phyloP scores from a whole-genome alignment of 2,329 filamentous ascomycete species.

The Aspergillus fumigatus region DNA sequence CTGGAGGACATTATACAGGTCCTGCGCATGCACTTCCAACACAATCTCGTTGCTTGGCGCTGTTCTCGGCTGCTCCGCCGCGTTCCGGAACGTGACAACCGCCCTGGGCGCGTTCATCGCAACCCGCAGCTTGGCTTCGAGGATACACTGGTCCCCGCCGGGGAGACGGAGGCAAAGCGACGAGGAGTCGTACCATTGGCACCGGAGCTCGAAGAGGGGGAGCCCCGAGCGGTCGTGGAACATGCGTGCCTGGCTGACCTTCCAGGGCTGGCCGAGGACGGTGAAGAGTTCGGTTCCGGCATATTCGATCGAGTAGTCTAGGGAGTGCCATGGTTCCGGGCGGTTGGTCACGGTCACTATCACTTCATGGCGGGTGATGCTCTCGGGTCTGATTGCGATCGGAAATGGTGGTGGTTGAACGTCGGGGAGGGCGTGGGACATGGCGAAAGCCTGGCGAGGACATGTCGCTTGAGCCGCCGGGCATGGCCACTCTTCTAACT shows the following conservation, averaged over 20 bases:
- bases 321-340: conserved; percentile 15
- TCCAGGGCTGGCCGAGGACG: conserved; percentile 12
- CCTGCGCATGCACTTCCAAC: conserved; percentile 10
- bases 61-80: not conserved
- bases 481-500: not conserved
- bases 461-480: not conserved
- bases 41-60: not conserved
- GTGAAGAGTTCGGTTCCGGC: conserved; percentile 9
- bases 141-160: conserved; percentile 5
- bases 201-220: conserved; percentile 14
- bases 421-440: conserved; percentile 4
- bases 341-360: conserved; percentile 9
- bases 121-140: conserved; percentile 13
- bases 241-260: conserved; percentile 9
- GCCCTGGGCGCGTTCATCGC: conserved; percentile 10
- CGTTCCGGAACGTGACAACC: conserved; percentile 11
- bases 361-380: conserved; percentile 5
- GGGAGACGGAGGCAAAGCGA: conserved; percentile 10
- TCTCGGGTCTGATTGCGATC: conserved; percentile 13
- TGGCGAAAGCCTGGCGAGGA: not conserved
- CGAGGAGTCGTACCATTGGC: conserved; percentile 14
- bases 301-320: conserved; percentile 12
- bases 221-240: conserved; percentile 14
- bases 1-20: conserved; percentile 13
- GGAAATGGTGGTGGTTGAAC: conserved; percentile 3